A percentile compares a stretch with the other conserved stretches of the same genome.
Evolutionary conservation across 2,329 filamentous ascomycete species (phyloP).

Genomic region (Zarea fungicola): DNA sequence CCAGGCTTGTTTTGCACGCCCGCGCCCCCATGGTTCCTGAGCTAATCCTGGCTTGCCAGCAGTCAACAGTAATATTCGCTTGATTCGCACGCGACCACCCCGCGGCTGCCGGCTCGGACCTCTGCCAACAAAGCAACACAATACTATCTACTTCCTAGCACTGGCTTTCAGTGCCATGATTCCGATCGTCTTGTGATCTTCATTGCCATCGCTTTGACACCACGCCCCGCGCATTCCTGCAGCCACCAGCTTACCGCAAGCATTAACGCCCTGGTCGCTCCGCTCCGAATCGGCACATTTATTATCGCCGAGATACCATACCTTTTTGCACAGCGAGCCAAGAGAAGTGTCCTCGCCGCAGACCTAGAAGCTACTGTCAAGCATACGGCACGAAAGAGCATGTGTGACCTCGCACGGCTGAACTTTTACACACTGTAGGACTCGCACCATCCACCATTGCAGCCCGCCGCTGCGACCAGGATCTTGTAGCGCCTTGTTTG

Average conservation of each 20-base stretch:
- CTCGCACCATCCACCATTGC: neutral
- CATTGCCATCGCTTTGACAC: neutral
- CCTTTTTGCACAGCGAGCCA: neutral
- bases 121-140: neutral
- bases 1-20: neutral
- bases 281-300: neutral
- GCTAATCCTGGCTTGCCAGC: constrained; percentile 5
- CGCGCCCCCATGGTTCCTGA: neutral
- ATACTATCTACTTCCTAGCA: neutral
- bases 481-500: neutral
- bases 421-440: neutral
- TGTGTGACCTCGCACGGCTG: neutral
- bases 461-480: neutral
- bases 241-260: neutral
- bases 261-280: neutral
- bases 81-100: constrained; percentile 8
- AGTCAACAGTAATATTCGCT: neutral
- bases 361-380: no score
- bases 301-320: neutral
- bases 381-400: constrained; percentile 1
- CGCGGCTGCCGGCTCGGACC: neutral
- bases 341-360: neutral
- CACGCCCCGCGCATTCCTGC: neutral
- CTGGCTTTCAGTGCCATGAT: neutral
- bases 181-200: neutral